Percentiles rank a stretch among this genome's conserved stretches.
Conservation (phyloP, 2,329 filamentous ascomycete genomes). For the Pseudocercospora fuligena region DNA sequence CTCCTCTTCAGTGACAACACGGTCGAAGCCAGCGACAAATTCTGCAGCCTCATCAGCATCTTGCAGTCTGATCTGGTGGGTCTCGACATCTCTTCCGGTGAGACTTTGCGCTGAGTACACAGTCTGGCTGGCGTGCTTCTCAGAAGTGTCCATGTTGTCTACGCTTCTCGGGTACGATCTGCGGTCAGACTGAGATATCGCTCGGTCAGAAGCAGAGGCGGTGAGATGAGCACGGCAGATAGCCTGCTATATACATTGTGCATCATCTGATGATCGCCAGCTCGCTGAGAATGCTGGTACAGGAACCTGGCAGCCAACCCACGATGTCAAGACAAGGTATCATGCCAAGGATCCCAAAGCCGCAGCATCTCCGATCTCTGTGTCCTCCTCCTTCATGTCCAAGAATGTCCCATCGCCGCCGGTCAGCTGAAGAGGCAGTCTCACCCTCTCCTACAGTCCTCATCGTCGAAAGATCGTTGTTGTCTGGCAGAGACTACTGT, state of each 20-base stretch:
- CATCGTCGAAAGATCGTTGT: background rate
- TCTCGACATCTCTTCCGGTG: conserved; percentile 10
- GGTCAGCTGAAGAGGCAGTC: background rate
- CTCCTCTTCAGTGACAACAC: conserved; percentile 15
- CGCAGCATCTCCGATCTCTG: background rate
- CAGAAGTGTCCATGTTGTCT: background rate
- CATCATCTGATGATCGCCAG: background rate
- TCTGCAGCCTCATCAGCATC: conserved; percentile 17
- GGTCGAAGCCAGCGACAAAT: conserved; percentile 15
- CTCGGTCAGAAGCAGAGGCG: background rate
- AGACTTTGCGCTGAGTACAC: conserved; percentile 1
- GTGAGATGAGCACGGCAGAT: background rate
- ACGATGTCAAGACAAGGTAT: background rate
- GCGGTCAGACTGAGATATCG: background rate
- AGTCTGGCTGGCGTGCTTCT: background rate
- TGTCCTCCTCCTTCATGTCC: background rate
- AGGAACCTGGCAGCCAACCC: background rate
- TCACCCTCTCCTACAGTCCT: background rate
- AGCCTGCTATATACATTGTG: background rate
- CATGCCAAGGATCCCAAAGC: background rate
- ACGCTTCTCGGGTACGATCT: background rate
- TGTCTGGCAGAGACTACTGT: background rate
- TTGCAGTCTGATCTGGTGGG: conserved; percentile 15
- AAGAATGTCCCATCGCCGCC: background rate
- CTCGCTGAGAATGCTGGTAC: background rate